Base-by-base conservation (phyloP, 371 early-diverging fungal genomes). In the Apophysomyces trapeziformis region DNA sequence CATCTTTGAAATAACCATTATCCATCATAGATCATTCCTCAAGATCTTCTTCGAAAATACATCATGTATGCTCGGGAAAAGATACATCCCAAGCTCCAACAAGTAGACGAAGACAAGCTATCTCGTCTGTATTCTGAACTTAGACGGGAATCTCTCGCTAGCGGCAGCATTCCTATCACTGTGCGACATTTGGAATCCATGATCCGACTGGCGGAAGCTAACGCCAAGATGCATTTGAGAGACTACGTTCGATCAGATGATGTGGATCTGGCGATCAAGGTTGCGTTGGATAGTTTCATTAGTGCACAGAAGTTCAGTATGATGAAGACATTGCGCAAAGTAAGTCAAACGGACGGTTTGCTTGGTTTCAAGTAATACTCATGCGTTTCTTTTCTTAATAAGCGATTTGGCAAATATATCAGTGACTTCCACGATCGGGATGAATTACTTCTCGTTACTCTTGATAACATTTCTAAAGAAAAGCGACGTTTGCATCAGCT, bases 121-220 rank as follows among this genome's bases (percentile, higher is more conserved):
- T 83, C 93, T 14, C 83, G 87, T 36, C 82, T 98, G 3, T 99
- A 99, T 76, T 85, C 96, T 0, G 96, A 98, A 73, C 88, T 99
- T 58, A 89, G 99, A 50, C 91, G 92, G 64, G 98, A 96, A 77
- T 97, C 99, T 1, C 74, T 94, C 59, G 81, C 83, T n/a, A 87
- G 90, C 63, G 98, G 95, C 13, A 88, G 94, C 68, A 93, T 99
- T 68, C 99, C 99, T 5, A 99, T 99, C 69, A 99, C 99, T 5
- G 99, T 99, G 8, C 95, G 99, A 78, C 97, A 99, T 83, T 82
- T 99, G 61, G 99, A 99, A 80, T 93, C 96, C 9, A 99, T 99
- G 87, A 89, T 99, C 36, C 92, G 99, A 46, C 92, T 99, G 81
- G 86, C 96, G 12, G 99, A 99, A 81, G 97, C 99, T 2, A 92